Conservation (phyloP, 1,139 yeast species). For the Blastobotrys aristatus region DNA sequence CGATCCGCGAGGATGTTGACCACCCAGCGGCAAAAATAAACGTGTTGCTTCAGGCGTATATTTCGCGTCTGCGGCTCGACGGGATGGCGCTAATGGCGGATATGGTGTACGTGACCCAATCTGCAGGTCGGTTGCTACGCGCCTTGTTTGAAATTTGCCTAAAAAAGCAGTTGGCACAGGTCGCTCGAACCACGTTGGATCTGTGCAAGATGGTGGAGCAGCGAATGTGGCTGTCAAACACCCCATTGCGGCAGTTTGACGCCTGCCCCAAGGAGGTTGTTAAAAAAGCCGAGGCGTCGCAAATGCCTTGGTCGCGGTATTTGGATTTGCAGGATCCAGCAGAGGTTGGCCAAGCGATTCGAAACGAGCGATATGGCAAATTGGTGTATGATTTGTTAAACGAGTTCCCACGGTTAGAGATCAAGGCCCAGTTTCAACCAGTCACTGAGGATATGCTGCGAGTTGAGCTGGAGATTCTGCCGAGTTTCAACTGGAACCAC, state of each 20-base stretch:
- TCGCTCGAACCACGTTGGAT: constrained; percentile 55
- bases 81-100: constrained; percentile 93
- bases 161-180: constrained; percentile 64
- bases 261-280: constrained; percentile 66
- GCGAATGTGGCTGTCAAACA: constrained; percentile 76
- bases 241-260: constrained; percentile 81
- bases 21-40: constrained; percentile 79
- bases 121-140: constrained; percentile 82
- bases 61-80: constrained; percentile 66
- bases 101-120: constrained; percentile 88
- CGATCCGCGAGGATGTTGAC: constrained; percentile 65
- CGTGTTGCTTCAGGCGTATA: constrained; percentile 75
- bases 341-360: constrained; percentile 77
- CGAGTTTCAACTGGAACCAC: constrained; percentile 74
- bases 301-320: constrained; percentile 78
- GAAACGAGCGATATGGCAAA: constrained; percentile 63
- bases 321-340: constrained; percentile 58
- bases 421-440: constrained; percentile 67
- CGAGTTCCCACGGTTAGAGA: constrained; percentile 63
- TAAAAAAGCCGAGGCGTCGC: constrained; percentile 70
- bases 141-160: constrained; percentile 80
- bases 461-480: constrained; percentile 60
- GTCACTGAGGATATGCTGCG: constrained; percentile 62
- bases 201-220: constrained; percentile 76
- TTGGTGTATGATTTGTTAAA: constrained; percentile 56